Conservation (phyloP, 2,329 filamentous ascomycete genomes). For the Achaetomium macrosporum region DNA sequence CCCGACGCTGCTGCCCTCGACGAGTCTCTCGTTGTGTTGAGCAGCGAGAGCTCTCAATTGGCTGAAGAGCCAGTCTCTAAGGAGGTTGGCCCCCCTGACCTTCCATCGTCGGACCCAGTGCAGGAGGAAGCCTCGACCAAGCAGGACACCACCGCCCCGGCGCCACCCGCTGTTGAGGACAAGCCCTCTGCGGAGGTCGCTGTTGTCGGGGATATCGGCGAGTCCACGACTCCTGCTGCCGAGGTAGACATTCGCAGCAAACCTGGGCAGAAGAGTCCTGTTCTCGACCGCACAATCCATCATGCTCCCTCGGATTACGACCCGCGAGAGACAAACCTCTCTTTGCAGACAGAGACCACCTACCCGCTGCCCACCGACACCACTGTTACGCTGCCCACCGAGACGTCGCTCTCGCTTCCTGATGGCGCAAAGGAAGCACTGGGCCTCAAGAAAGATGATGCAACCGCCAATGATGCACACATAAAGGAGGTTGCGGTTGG, state of each 20-base stretch:
- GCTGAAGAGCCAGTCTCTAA: constrained; percentile 5
- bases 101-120: background rate
- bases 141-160: background rate
- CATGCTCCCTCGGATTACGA: constrained; percentile 6
- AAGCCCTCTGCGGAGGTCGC: background rate
- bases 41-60: constrained; percentile 3
- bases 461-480: constrained; percentile 4
- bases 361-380: constrained; percentile 18
- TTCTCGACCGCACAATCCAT: background rate
- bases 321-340: constrained; percentile 13
- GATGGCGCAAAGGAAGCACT: background rate
- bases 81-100: background rate
- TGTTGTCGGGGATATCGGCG: constrained; percentile 2
- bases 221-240: too few relatives aligned
- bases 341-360: constrained; percentile 12
- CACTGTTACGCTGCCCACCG: constrained; percentile 16
- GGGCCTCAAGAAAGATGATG: background rate
- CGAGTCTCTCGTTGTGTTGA: constrained; percentile 8
- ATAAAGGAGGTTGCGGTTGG: constrained; percentile 20
- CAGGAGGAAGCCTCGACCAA: too few relatives aligned
- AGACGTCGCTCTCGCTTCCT: constrained; percentile 16
- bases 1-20: background rate
- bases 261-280: constrained; percentile 4
- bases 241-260: background rate
- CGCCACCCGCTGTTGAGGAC: background rate